These are phyloP conservation scores for Breviolum minutum DNA, from an alignment of 73 alveolate species.

Conservation along the genomic window DNA sequence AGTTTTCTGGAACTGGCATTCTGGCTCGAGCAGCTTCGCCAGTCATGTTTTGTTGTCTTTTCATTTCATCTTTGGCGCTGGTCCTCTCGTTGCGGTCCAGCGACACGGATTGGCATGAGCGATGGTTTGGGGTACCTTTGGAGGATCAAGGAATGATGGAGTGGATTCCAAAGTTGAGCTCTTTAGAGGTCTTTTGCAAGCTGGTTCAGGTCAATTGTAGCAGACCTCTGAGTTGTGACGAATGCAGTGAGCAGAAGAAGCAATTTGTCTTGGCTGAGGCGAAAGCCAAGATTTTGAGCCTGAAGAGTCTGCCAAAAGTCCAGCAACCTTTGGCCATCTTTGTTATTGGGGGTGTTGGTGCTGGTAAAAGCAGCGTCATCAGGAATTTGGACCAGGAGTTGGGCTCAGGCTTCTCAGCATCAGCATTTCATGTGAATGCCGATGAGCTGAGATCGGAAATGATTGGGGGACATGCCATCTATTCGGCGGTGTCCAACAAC, in stretches of 20 bases:
- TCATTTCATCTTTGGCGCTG: no score
- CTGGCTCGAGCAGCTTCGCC: no score
- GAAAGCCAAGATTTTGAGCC: background rate
- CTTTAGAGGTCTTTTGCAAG: background rate
- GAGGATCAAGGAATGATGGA: background rate
- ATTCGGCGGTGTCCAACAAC: conserved; percentile 11
- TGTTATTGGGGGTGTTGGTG: background rate
- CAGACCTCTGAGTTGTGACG: background rate
- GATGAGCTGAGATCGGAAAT: background rate
- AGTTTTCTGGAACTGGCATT: no score
- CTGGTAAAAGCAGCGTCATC: background rate
- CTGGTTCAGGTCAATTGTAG: background rate
- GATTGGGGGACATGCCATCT: background rate
- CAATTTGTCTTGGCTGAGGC: background rate
- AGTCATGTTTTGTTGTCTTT: no score
- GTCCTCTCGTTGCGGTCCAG: no score
- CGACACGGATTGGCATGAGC: no score
- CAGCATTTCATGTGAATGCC: background rate
- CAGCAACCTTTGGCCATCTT: background rate
- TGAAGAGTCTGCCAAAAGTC: no score
- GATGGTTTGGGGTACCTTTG: no score
- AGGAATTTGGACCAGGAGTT: background rate
- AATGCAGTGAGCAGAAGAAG: background rate
- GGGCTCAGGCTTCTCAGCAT: background rate
- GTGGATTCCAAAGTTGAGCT: background rate